Evolutionary conservation across 768 basidiomycete species (phyloP).

Genomic region (Agaricus bisporus): DNA sequence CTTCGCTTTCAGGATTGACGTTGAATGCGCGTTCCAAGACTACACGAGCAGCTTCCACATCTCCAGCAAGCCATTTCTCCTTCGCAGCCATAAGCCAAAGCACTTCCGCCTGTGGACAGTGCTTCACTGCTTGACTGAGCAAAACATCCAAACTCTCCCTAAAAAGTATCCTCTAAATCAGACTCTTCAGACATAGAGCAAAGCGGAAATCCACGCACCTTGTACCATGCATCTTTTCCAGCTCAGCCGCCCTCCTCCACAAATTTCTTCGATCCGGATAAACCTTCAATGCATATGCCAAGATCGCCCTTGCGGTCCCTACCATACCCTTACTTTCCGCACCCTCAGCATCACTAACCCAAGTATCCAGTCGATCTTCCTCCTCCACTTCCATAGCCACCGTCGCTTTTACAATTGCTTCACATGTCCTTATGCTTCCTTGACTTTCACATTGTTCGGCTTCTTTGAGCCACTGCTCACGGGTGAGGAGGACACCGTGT

Average conservation of each 20-base stretch:
- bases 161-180: background rate
- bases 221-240: slow-evolving; percentile 89
- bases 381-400: slow-evolving; percentile 93
- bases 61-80: slow-evolving; percentile 88
- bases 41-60: slow-evolving; percentile 86
- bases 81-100: slow-evolving; percentile 98
- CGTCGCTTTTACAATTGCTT: slow-evolving; percentile 94
- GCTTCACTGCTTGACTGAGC: slow-evolving; percentile 74
- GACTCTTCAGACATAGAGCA: background rate
- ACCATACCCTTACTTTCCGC: slow-evolving; percentile 69
- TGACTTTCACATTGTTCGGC: slow-evolving; percentile 89
- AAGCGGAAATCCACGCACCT: slow-evolving; percentile 32
- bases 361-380: slow-evolving; percentile 84
- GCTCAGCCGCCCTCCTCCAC: slow-evolving; percentile 88
- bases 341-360: slow-evolving; percentile 87
- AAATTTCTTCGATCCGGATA: slow-evolving; percentile 82
- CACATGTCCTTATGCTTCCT: slow-evolving; percentile 79
- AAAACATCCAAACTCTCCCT: slow-evolving; percentile 81
- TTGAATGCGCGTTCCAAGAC: slow-evolving; percentile 88
- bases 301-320: slow-evolving; percentile 79
- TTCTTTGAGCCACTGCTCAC: slow-evolving; percentile 96
- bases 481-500: slow-evolving; percentile 78
- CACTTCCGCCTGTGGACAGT: slow-evolving; percentile 93
- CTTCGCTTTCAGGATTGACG: slow-evolving; percentile 94
- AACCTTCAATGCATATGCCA: slow-evolving; percentile 87